Evolutionary conservation across 768 basidiomycete genomes (phyloP).

Genomic region (Bullera alba): DNA sequence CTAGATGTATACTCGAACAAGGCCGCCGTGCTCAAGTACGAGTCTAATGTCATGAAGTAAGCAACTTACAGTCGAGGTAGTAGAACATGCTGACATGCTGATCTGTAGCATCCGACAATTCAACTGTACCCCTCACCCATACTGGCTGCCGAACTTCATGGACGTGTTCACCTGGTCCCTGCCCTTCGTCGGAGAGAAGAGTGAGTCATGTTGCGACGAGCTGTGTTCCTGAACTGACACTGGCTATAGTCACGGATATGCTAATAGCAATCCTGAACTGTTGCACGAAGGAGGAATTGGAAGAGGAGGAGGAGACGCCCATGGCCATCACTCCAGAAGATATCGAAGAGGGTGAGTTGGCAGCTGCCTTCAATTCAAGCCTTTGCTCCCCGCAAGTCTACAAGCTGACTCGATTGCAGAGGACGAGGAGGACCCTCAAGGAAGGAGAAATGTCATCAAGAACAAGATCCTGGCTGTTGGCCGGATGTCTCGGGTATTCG

Average conservation of each 20-base stretch:
- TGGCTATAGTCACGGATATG: conserved; percentile 84
- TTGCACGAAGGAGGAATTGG: conserved; percentile 92
- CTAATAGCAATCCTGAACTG: conserved; percentile 91
- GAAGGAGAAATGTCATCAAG: conserved; percentile 86
- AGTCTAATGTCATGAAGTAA: conserved; percentile 91
- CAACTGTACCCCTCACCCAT: conserved; percentile 86
- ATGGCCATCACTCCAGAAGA: conserved; percentile 35
- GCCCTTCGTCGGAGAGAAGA: conserved; percentile 97
- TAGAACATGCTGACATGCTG: conserved; percentile 4
- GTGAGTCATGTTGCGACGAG: conserved; percentile 53
- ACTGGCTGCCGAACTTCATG: conserved; percentile 99
- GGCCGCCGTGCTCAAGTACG: conserved; percentile 96
- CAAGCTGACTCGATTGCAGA: conserved; percentile 28
- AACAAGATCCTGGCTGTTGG: conserved; percentile 98
- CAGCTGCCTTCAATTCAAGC: too few relatives aligned
- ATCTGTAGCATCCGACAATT: conserved; percentile 73
- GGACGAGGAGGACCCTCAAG: conserved; percentile 37
- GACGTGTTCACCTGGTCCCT: conserved; percentile 99
- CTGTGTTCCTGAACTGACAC: conserved; percentile 3
- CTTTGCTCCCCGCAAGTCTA: conserved; percentile 16
- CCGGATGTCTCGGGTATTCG: conserved; percentile 91
- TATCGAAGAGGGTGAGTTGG: conserved; percentile 14
- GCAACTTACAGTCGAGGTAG: neutral
- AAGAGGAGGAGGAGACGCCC: conserved; percentile 62
- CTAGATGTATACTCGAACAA: conserved; percentile 99